These are phyloP conservation scores for Paramecium pentaurelia DNA, from an alignment of 73 alveolate genomes.

Conservation along the genomic window DNA sequence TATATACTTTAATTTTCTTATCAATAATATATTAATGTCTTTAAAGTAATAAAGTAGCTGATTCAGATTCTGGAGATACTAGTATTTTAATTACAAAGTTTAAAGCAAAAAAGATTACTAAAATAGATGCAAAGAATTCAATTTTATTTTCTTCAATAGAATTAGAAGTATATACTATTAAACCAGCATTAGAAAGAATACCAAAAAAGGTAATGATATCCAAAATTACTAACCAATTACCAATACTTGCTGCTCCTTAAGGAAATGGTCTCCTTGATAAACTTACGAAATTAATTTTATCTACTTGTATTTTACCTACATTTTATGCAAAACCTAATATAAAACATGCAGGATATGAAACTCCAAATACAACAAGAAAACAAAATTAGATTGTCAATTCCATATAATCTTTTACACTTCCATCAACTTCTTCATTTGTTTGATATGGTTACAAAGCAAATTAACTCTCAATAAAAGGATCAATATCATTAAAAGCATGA, in stretches of 20 bases:
- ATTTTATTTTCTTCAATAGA: background rate
- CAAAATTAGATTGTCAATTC: conserved; percentile 62
- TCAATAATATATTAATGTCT: conserved; percentile 31
- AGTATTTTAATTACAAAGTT: background rate
- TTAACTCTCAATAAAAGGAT: conserved; percentile 48
- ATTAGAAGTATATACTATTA: conserved; percentile 42
- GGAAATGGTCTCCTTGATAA: conserved; percentile 68
- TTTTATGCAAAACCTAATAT: conserved; percentile 44
- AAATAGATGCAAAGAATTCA: background rate
- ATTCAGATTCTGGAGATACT: conserved; percentile 45
- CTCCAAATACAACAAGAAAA: conserved; percentile 55
- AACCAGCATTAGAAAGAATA: conserved; percentile 64
- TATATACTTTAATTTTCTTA: conserved; percentile 14
- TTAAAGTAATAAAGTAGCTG: conserved; percentile 4
- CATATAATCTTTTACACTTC: conserved; percentile 65
- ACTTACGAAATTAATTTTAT: conserved; percentile 40
- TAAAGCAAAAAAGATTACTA: conserved; percentile 34
- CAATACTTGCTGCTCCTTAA: conserved; percentile 64
- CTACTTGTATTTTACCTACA: conserved; percentile 55
- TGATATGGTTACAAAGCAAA: conserved; percentile 36
- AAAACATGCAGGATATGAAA: conserved; percentile 65
- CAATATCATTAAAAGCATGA: conserved; percentile 46
- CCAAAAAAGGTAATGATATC: conserved; percentile 52
- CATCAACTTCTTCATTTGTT: conserved; percentile 64
- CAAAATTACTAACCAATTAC: conserved; percentile 60